Base-by-base conservation (phyloP, 2,329 filamentous ascomycete species). In the Pseudomassariella vexata region DNA sequence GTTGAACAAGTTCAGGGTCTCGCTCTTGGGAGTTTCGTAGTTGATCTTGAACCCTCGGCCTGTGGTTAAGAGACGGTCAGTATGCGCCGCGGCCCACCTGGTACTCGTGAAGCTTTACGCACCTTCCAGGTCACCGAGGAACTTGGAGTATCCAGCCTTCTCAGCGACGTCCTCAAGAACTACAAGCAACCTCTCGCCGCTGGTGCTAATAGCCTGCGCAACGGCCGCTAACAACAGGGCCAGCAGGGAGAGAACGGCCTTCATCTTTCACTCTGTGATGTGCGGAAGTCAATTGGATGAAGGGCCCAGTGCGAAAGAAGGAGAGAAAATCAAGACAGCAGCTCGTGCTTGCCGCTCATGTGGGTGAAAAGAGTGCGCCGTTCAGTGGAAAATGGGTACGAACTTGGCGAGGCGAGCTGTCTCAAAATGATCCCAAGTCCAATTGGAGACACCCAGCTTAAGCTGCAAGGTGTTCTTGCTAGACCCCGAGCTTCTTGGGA, bases 1-100 rank as follows among this genome's bases (percentile, higher is more conserved):
- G 54, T 78, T 71, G 67, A 95, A 94, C 45, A 98, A 71, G 31
- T 76, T 73, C 49, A 96, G 65, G 30, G 71, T 68, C 32, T 87
- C 77, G 56, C 77, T 84, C 65, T 92, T 92, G 39, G 87, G 85
- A 6, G 87, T 88, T 57, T 89, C 79, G 56, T 88, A 89, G 22
- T 75, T 73, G 46, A 95, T 69, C 39, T 82, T 68, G 60, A 85
- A 96, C 44, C 89, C 90, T 56, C 92, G 79, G 48, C 67, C 92
- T 96, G 48, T 32, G 43, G 24, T 31, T 34, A n/a, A n/a, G n/a
- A 34, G 19, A 29, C 35, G 25, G 10, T 33, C 36, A 34, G 28
- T 21, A 18, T 25, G 24, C 19, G 15, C 24, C 19, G 23, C 19
- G 26, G 19, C 9, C 17, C 20, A 19, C 17, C 15, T 9, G 23